These are phyloP conservation scores for Hippophae rhamnoides DNA, from an alignment of 306 rosid species.

Conservation along the genomic window DNA sequence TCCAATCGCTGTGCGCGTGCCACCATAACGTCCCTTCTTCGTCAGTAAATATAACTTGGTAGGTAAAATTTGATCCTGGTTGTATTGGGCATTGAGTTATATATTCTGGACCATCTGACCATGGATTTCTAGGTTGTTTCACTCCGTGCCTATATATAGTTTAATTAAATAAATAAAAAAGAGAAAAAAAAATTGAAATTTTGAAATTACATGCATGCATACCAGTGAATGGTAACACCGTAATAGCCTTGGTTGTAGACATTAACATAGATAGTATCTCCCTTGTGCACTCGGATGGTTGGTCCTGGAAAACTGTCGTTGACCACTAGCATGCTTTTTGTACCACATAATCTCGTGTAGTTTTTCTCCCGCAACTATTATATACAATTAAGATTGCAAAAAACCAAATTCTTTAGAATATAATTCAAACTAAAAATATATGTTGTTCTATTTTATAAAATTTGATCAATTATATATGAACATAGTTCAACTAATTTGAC, in stretches of 20 bases:
- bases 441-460: too few relatives aligned
- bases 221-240: conserved; percentile 35
- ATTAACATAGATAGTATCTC: conserved; percentile 21
- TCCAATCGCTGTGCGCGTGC: conserved; percentile 40
- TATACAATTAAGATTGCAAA: neutral
- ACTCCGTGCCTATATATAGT: conserved; percentile 24
- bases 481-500: too few relatives aligned
- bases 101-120: conserved; percentile 37
- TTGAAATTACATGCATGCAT: neutral
- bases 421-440: too few relatives aligned
- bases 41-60: conserved; percentile 21
- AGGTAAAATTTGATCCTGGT: conserved; percentile 18
- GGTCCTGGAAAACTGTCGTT: conserved; percentile 29
- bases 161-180: neutral
- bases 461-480: too few relatives aligned
- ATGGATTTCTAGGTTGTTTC: conserved; percentile 31
- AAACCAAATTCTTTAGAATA: neutral
- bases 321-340: conserved; percentile 21
- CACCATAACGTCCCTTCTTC: conserved; percentile 43
- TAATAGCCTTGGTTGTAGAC: conserved; percentile 20
- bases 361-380: conserved; percentile 19
- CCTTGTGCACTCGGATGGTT: conserved; percentile 20
- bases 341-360: conserved; percentile 18
- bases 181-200: too few relatives aligned
- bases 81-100: conserved; percentile 32